phyloP scores from a whole-genome alignment of 305 asterid genomes.

The Fraxinus platypoda region DNA sequence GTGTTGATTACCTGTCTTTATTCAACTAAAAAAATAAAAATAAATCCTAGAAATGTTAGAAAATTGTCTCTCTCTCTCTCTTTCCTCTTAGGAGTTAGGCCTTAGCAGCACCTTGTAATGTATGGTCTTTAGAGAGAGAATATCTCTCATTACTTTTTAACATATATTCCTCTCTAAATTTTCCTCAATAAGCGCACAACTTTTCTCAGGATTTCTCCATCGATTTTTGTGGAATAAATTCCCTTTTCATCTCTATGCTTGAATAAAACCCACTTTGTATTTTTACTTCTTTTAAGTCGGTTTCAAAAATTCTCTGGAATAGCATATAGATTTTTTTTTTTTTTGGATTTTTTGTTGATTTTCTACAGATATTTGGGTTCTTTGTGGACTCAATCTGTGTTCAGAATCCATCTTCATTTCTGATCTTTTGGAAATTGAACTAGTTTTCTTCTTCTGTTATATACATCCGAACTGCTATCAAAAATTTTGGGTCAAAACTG shows the following conservation, averaged over 20 bases:
- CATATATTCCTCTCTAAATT: conserved; percentile 41
- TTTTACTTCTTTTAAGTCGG: conserved; percentile 6
- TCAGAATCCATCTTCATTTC: conserved; percentile 25
- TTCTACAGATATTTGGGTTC: neutral
- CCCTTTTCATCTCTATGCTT: neutral
- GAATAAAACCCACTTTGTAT: conserved; percentile 25
- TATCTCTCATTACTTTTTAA: conserved; percentile 31
- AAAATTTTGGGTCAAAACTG: conserved; percentile 26
- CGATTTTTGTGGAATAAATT: conserved; percentile 24
- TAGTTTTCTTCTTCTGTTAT: conserved; percentile 20
- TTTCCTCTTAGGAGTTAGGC: no score
- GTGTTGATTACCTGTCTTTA: neutral
- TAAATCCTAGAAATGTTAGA: neutral
- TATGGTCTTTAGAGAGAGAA: conserved; percentile 18
- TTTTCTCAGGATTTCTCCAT: conserved; percentile 44
- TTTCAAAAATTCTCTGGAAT: neutral
- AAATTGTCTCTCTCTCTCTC: conserved; percentile 7
- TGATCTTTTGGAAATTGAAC: conserved; percentile 28
- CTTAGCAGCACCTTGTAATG: conserved; percentile 24
- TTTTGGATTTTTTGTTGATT: conserved; percentile 18
- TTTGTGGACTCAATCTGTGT: conserved; percentile 16
- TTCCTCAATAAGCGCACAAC: conserved; percentile 36
- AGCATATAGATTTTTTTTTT: conserved; percentile 11
- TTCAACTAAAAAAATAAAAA: neutral
- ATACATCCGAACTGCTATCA: conserved; percentile 7